These are phyloP conservation scores for Saturnispora bothae DNA, from an alignment of 805 yeast species.

Conservation along the genomic window DNA sequence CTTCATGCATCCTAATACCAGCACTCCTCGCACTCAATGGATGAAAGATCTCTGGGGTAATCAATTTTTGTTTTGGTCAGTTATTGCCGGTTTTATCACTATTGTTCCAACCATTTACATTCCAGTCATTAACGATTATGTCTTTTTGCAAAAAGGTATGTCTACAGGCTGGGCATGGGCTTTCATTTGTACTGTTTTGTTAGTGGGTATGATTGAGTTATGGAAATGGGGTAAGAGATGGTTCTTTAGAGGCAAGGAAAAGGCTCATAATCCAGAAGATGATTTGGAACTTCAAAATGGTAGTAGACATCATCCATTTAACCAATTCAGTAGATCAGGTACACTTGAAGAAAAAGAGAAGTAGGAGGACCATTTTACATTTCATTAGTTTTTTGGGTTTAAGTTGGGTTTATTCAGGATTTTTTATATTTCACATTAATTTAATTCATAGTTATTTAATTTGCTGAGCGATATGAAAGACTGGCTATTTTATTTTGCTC, in stretches of 20 bases:
- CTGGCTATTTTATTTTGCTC: too few relatives aligned
- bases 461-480: too few relatives aligned
- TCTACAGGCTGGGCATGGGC: slow-evolving; percentile 77
- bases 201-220: slow-evolving; percentile 49
- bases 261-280: slow-evolving; percentile 47
- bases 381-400: too few relatives aligned
- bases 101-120: slow-evolving; percentile 79
- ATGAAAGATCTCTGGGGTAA: slow-evolving; percentile 60
- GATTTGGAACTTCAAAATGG: slow-evolving; percentile 40
- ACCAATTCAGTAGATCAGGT: background rate
- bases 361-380: background rate
- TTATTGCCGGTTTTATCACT: slow-evolving; percentile 55
- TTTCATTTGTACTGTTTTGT: slow-evolving; percentile 46
- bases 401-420: too few relatives aligned
- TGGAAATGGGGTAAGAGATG: slow-evolving; percentile 61
- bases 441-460: too few relatives aligned
- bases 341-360: background rate
- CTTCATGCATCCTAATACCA: slow-evolving; percentile 56
- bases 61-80: slow-evolving; percentile 74
- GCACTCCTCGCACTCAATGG: slow-evolving; percentile 49
- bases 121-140: slow-evolving; percentile 74
- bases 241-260: slow-evolving; percentile 30
- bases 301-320: slow-evolving; percentile 4
- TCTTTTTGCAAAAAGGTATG: slow-evolving; percentile 63
- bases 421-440: too few relatives aligned